Conservation (phyloP, 345 rosid species). For the Arabidopsis suecica region DNA sequence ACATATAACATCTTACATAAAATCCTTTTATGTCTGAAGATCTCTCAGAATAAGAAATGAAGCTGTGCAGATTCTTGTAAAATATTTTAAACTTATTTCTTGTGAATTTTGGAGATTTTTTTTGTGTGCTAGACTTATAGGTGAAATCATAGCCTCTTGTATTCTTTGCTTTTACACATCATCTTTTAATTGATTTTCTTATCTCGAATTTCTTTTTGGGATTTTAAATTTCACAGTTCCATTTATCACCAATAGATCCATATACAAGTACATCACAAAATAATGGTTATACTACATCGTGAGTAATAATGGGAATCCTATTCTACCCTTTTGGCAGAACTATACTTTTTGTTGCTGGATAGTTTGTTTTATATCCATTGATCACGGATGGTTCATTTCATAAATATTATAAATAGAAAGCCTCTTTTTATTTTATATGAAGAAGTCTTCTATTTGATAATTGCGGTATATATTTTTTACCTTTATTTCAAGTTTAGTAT, state of each 20-base stretch:
- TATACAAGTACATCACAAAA: constrained; percentile 27
- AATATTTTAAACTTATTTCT: background rate
- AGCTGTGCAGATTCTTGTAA: background rate
- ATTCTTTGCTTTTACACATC: constrained; percentile 19
- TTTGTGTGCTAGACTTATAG: constrained; percentile 23
- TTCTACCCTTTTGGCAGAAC: constrained; percentile 41
- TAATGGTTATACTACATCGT: constrained; percentile 41
- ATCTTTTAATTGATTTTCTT: background rate
- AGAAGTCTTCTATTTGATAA: constrained; percentile 16
- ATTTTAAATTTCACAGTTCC: background rate
- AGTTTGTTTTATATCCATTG: constrained; percentile 36
- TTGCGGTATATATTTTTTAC: constrained; percentile 7
- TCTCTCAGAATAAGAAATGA: background rate
- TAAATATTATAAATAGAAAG: constrained; percentile 11
- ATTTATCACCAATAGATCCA: constrained; percentile 30
- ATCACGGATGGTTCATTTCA: constrained; percentile 28
- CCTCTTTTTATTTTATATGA: background rate
- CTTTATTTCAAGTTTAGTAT: constrained; percentile 31
- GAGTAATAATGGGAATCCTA: constrained; percentile 43
- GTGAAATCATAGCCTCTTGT: constrained; percentile 28
- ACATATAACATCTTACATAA: background rate
- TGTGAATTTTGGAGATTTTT: background rate
- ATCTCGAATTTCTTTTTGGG: background rate
- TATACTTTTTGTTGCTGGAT: constrained; percentile 40
- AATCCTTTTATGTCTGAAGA: background rate